Conservation (phyloP, 352 stramenopile genomes). For the Pythium insidiosum region DNA sequence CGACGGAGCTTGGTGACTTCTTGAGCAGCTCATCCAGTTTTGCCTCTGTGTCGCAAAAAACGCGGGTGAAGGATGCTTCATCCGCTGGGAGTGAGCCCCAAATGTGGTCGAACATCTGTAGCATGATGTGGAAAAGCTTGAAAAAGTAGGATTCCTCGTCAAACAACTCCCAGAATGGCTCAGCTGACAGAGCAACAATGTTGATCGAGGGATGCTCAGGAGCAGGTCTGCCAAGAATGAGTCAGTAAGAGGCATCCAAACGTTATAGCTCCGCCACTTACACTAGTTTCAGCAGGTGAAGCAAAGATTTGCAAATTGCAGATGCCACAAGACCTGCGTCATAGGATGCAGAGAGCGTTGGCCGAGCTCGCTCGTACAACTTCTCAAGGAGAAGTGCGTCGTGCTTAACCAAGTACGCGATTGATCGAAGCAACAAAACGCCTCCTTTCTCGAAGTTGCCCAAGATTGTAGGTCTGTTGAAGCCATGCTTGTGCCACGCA, state of each 20-base stretch:
- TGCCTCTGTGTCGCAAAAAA: conserved; percentile 68
- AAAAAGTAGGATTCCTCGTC: conserved; percentile 73
- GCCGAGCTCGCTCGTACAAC: conserved; percentile 45
- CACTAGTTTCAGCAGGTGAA: conserved; percentile 67
- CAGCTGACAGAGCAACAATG: conserved; percentile 63
- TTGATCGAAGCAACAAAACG: conserved; percentile 49
- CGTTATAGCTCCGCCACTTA: too few species aligned
- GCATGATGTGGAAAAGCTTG: conserved; percentile 71
- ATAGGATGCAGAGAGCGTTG: conserved; percentile 46
- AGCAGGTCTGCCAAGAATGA: conserved; percentile 25
- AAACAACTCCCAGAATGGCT: conserved; percentile 82
- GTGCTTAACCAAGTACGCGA: conserved; percentile 63
- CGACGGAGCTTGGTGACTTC: conserved; percentile 41
- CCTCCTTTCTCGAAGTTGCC: conserved; percentile 77
- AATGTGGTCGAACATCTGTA: conserved; percentile 68
- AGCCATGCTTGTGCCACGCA: conserved; percentile 73
- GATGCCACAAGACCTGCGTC: conserved; percentile 61
- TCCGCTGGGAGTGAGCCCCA: conserved; percentile 55
- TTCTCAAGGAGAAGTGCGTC: conserved; percentile 31
- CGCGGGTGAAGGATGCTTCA: conserved; percentile 66
- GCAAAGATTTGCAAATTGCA: conserved; percentile 59
- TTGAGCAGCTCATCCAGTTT: conserved; percentile 67
- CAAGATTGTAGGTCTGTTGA: conserved; percentile 50
- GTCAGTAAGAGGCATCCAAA: conserved; percentile 1
- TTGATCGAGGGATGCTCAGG: conserved; percentile 59